A percentile compares a stretch with the other conserved stretches of the same genome.
Evolutionary conservation across 2,329 filamentous ascomycete species (phyloP).

Genomic region (Aspergillus sp.): DNA sequence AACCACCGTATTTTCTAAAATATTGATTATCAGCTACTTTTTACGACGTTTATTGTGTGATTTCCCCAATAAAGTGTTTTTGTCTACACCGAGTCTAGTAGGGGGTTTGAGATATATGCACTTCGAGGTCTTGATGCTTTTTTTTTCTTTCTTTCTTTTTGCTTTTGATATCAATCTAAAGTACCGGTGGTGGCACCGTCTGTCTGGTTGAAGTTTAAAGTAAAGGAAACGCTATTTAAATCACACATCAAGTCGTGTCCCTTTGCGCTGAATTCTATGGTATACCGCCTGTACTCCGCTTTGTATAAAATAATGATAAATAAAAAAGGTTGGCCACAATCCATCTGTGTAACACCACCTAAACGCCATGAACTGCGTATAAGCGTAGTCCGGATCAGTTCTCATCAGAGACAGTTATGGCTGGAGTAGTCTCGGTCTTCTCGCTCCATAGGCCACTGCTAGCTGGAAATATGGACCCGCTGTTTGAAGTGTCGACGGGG

Average conservation of each 20-base stretch:
- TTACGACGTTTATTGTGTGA: not conserved
- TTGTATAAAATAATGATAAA: not conserved
- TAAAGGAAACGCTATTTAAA: conserved; percentile 5
- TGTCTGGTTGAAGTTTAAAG: not conserved
- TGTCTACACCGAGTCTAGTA: not conserved
- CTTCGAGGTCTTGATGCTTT: not conserved
- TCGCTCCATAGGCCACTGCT: conserved; percentile 30
- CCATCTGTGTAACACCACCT: not conserved
- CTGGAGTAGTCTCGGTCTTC: conserved; percentile 12
- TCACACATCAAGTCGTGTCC: conserved; percentile 14
- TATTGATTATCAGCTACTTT: not conserved
- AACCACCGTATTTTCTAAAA: too few relatives aligned
- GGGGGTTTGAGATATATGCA: not conserved
- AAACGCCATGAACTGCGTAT: not conserved
- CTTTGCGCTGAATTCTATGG: conserved; percentile 9
- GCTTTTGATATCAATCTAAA: not conserved
- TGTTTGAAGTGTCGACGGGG: conserved; percentile 19
- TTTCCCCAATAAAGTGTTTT: too few relatives aligned
- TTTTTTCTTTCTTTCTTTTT: not conserved
- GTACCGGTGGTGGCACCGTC: not conserved
- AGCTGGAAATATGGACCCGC: conserved; percentile 30
- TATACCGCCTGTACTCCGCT: conserved; percentile 1
- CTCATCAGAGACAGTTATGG: not conserved
- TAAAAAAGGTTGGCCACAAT: not conserved
- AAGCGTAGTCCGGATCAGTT: not conserved